A percentile compares a stretch with the other conserved stretches of the same genome.
These are phyloP conservation scores for Aspergillus viridinutans DNA, from an alignment of 2,329 filamentous ascomycete species.

Conservation along the genomic window DNA sequence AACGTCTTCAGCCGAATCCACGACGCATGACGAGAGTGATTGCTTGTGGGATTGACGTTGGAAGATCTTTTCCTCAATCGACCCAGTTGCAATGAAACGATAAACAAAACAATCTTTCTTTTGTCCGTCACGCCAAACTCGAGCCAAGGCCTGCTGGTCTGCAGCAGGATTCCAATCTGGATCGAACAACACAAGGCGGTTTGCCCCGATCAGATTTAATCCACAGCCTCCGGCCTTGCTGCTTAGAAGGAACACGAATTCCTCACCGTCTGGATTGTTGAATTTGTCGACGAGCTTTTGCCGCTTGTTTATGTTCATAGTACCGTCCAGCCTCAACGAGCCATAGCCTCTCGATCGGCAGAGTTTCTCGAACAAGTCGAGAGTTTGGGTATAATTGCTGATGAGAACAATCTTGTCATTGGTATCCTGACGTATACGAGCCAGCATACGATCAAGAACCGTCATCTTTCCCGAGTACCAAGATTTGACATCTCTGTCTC, in stretches of 20 bases:
- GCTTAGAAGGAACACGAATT: slow-evolving; percentile 94
- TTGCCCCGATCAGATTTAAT: slow-evolving; percentile 90
- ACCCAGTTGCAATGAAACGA: slow-evolving; percentile 96
- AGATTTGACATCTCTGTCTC: slow-evolving; percentile 86
- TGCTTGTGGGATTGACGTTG: slow-evolving; percentile 98
- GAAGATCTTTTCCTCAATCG: slow-evolving; percentile 99
- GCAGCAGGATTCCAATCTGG: slow-evolving; percentile 98
- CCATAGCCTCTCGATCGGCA: slow-evolving; percentile 84
- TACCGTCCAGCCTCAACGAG: slow-evolving; percentile 83
- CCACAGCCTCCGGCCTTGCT: slow-evolving; percentile 96
- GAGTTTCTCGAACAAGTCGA: slow-evolving; percentile 88
- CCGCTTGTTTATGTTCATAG: slow-evolving; percentile 95
- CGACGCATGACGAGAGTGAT: slow-evolving; percentile 89
- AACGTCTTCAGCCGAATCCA: slow-evolving; percentile 94
- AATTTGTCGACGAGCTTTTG: slow-evolving; percentile 97
- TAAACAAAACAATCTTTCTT: slow-evolving; percentile 99
- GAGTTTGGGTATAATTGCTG: slow-evolving; percentile 94
- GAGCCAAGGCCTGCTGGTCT: slow-evolving; percentile 92
- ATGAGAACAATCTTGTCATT: slow-evolving; percentile 99
- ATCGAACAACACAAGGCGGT: slow-evolving; percentile 91
- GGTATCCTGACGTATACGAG: slow-evolving; percentile 88
- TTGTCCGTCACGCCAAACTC: slow-evolving; percentile 98
- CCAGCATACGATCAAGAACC: slow-evolving; percentile 96
- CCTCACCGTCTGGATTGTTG: slow-evolving; percentile 83
- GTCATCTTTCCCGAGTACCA: slow-evolving; percentile 99